Evolutionary conservation across 2,329 filamentous ascomycete species (phyloP), one percentile per base, ranked within the genome.

Genomic region (Pseudogymnoascus sp.): DNA sequence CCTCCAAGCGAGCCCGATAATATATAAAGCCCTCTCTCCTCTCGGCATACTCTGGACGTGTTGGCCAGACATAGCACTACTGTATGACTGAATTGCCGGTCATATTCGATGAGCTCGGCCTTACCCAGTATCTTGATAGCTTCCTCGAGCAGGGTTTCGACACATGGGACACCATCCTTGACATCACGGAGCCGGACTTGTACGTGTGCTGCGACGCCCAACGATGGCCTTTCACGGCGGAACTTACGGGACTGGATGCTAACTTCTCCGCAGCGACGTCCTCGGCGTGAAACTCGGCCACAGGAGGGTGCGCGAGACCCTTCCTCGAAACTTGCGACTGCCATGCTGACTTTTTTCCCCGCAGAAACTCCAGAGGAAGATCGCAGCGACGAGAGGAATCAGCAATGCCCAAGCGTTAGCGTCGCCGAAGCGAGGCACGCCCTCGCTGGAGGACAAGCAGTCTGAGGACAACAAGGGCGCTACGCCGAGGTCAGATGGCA

Each of bases 141-240:
- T 90, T 94, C 69, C 73, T 90, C 47, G 84, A 90, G 62, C 89
- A 93, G 75, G 90, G 90, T 2, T 94, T 94, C 73, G 90, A 94
- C 74, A 85, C 86, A 10, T 93, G 90, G 90, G 88, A 91, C 35
- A 92, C 87, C 0, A 86, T 93, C 63, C 79, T 92, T 60, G 90
- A 93, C 71, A 92, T 94, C 62, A 91, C 90, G 65, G 90, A 93
- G 75, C 89, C 88, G 23, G 90, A 94, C 71, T 79, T 94, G 88
- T 91, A 44, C 38, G 65, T 66, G 12, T n/a, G 16, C n/a, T 50
- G 16, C 16, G 56, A 11, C 25, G 6, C 11, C 21, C 10, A 63
- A 25, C 18, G 21, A 21, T 59, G 53, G n/a, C 50, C 12, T 44
- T 23, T 44, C 5, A 47, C 42, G 42, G 18, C 42, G 42, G 42